Percentiles rank a stretch among this genome's conserved stretches.
These are phyloP conservation scores for Zopfia rhizophila DNA, from an alignment of 2,329 filamentous ascomycete genomes.

Conservation along the genomic window DNA sequence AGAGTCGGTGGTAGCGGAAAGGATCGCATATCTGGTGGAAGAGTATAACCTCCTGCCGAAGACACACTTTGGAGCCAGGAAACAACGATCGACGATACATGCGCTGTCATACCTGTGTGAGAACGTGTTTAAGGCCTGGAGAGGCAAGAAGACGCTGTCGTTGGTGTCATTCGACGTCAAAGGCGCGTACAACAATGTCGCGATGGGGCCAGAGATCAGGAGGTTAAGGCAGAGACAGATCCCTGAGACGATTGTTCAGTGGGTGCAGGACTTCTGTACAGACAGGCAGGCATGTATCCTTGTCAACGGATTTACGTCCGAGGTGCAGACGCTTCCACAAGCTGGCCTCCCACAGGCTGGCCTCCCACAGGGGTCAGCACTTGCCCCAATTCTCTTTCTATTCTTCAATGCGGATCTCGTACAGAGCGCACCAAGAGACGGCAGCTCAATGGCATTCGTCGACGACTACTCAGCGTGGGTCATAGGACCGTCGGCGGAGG, in stretches of 20 bases:
- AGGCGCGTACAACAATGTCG: slow-evolving; percentile 55
- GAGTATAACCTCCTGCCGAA: slow-evolving; percentile 29
- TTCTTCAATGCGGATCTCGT: slow-evolving; percentile 46
- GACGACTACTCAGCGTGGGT: no score
- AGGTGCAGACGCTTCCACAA: slow-evolving; percentile 10
- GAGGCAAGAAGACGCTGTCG: slow-evolving; percentile 41
- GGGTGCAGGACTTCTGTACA: slow-evolving; percentile 39
- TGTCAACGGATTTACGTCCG: slow-evolving; percentile 16
- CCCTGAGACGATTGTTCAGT: slow-evolving; percentile 30
- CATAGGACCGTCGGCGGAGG: no score
- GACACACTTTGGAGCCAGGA: slow-evolving; percentile 47
- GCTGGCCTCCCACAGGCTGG: slow-evolving; percentile 28
- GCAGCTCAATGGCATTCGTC: no score
- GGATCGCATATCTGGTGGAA: slow-evolving; percentile 2
- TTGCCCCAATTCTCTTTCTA: slow-evolving; percentile 40
- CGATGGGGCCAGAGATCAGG: slow-evolving; percentile 45
- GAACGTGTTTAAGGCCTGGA: slow-evolving; percentile 24
- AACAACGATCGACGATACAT: slow-evolving; percentile 43
- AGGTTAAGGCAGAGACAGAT: slow-evolving; percentile 44
- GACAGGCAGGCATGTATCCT: slow-evolving; percentile 27
- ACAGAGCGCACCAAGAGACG: no score
- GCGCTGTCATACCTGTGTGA: slow-evolving; percentile 36
- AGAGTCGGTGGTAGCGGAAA: slow-evolving; percentile 11
- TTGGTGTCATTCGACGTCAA: slow-evolving; percentile 55
- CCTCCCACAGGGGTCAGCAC: slow-evolving; percentile 31